These are phyloP conservation scores for Fusarium fujikuroi DNA, from an alignment of 2,329 filamentous ascomycete species.

Conservation along the genomic window DNA sequence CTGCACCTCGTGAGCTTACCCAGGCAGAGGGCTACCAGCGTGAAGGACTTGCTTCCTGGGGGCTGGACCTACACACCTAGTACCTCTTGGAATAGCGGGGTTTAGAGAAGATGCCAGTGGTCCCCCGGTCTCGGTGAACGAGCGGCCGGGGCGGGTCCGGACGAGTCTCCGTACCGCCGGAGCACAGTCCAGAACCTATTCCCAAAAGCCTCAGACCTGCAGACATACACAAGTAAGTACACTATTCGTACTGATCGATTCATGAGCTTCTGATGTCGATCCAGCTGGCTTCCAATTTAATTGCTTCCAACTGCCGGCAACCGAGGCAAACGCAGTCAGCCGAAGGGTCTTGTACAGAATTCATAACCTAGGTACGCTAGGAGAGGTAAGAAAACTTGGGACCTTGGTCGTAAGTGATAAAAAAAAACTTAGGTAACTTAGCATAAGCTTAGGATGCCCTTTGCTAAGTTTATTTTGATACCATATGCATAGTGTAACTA, in stretches of 20 bases:
- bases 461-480: too few relatives aligned
- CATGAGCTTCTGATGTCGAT: not conserved
- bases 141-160: slow-evolving; percentile 32
- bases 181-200: not conserved
- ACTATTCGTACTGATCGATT: not conserved
- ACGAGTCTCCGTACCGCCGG: slow-evolving; percentile 9
- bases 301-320: not conserved
- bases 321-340: not conserved
- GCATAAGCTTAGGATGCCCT: too few relatives aligned
- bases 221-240: not conserved
- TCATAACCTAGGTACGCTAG: not conserved
- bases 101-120: slow-evolving; percentile 21
- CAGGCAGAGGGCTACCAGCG: not conserved
- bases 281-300: not conserved
- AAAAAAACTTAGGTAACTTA: too few relatives aligned
- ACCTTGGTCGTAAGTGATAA: too few relatives aligned
- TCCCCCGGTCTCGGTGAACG: slow-evolving; percentile 27
- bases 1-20: not conserved
- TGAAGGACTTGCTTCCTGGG: not conserved
- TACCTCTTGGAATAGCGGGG: slow-evolving; percentile 28
- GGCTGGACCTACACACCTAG: not conserved
- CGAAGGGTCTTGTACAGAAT: not conserved
- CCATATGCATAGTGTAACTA: not conserved
- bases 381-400: too few relatives aligned
- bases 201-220: not conserved